Percentiles rank a stretch among this genome's conserved stretches.
phyloP scores from a whole-genome alignment of 306 rosid species.

The Bauhinia variegata region DNA sequence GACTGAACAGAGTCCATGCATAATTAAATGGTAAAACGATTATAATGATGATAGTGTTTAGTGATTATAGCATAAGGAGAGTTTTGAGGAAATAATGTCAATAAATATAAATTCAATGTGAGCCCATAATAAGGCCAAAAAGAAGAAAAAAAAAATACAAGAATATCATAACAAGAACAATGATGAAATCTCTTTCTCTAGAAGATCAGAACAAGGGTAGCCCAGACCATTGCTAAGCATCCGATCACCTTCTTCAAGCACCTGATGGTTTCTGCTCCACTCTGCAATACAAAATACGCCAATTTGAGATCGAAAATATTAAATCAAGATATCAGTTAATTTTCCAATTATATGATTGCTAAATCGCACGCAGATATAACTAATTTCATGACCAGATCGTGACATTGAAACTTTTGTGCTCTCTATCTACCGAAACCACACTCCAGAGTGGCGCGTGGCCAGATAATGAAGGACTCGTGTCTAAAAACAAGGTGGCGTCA shows the following conservation, averaged over 20 bases:
- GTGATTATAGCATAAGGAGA: too few relatives aligned
- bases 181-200: slow-evolving; percentile 47
- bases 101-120: slow-evolving; percentile 43
- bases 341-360: neutral
- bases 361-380: neutral
- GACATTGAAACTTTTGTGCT: slow-evolving; percentile 29
- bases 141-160: slow-evolving; percentile 39
- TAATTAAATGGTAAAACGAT: slow-evolving; percentile 10
- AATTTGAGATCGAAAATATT: slow-evolving; percentile 24
- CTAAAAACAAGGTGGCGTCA: too few relatives aligned
- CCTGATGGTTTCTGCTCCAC: slow-evolving; percentile 60
- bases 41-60: slow-evolving; percentile 13
- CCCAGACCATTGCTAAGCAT: slow-evolving; percentile 69
- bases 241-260: slow-evolving; percentile 59
- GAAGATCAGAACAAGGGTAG: slow-evolving; percentile 54
- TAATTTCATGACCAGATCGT: slow-evolving; percentile 1
- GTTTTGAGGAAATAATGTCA: slow-evolving; percentile 42
- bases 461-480: neutral
- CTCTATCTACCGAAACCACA: neutral
- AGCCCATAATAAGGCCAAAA: slow-evolving; percentile 28
- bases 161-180: slow-evolving; percentile 34
- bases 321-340: neutral
- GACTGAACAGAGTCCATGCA: too few relatives aligned
- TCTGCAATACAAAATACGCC: slow-evolving; percentile 53
- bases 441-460: slow-evolving; percentile 38